Conservation (phyloP, 1,284 basidiomycete species). For the Bjerkandera adusta region DNA sequence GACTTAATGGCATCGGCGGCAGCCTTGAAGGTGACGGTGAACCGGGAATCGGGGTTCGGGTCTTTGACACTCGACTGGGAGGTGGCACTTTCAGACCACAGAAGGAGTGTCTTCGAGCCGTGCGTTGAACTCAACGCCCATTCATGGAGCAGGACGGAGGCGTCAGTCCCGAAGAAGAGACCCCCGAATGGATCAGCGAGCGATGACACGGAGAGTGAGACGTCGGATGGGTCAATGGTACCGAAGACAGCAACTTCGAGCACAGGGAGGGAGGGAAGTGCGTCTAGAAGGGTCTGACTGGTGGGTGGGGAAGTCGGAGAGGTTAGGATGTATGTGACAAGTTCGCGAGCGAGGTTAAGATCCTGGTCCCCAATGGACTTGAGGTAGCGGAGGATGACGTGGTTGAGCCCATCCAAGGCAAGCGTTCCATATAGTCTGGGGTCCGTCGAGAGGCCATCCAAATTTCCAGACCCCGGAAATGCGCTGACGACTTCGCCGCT, state of each 20-base stretch:
- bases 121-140: conserved; percentile 49
- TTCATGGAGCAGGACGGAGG: conserved; percentile 44
- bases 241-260: conserved; percentile 66
- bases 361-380: conserved; percentile 49
- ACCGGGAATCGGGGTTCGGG: conserved; percentile 38
- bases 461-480: conserved; percentile 34
- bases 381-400: conserved; percentile 59
- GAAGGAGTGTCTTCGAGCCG: conserved; percentile 28
- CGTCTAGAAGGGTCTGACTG: conserved; percentile 33
- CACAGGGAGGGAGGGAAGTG: conserved; percentile 45
- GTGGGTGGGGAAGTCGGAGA: conserved; percentile 40
- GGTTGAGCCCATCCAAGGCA: conserved; percentile 43
- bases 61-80: conserved; percentile 51
- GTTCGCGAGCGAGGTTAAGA: conserved; percentile 41
- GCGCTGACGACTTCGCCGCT: conserved; percentile 49
- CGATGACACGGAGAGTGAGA: conserved; percentile 46
- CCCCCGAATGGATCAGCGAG: conserved; percentile 47
- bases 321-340: conserved; percentile 48
- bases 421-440: conserved; percentile 55
- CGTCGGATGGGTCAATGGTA: conserved; percentile 44
- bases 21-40: conserved; percentile 41
- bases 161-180: conserved; percentile 59
- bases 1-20: background rate
- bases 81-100: conserved; percentile 53
- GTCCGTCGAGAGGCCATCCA: conserved; percentile 37